A percentile compares a stretch with the other conserved stretches of the same genome.
Evolutionary conservation across 495 filamentous ascomycete genomes (phyloP).

Genomic region (Recurvomyces mirabilis): DNA sequence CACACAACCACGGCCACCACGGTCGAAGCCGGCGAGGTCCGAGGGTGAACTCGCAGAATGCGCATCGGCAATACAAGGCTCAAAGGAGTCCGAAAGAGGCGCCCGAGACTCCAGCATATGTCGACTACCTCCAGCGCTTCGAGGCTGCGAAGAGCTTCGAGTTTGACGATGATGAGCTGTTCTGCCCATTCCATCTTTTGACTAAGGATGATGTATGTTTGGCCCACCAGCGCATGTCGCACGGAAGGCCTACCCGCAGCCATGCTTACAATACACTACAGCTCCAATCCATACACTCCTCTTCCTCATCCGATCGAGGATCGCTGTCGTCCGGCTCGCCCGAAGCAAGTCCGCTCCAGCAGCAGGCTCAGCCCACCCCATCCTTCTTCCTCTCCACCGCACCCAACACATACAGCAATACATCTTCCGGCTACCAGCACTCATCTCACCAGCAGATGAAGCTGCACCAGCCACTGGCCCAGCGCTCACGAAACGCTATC

Average conservation of each 20-base stretch:
- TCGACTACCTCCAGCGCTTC: constrained; percentile 70
- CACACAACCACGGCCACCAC: constrained; percentile 65
- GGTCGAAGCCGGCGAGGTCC: constrained; percentile 81
- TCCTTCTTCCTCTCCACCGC: constrained; percentile 65
- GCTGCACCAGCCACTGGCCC: constrained; percentile 75
- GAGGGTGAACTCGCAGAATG: constrained; percentile 66
- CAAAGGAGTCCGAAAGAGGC: constrained; percentile 81
- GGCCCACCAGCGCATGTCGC: neutral
- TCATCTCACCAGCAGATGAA: constrained; percentile 46
- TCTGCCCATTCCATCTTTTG: constrained; percentile 77
- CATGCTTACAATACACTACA: constrained; percentile 31
- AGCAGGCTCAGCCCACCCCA: constrained; percentile 66
- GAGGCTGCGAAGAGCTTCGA: constrained; percentile 93
- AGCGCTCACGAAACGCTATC: constrained; percentile 87
- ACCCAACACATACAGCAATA: constrained; percentile 49
- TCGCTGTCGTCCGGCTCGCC: constrained; percentile 91
- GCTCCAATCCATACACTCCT: constrained; percentile 80
- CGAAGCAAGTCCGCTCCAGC: constrained; percentile 75
- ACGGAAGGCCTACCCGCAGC: neutral
- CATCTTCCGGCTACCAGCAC: constrained; percentile 41
- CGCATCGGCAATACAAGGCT: constrained; percentile 60
- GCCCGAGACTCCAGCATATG: constrained; percentile 61
- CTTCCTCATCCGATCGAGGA: constrained; percentile 75
- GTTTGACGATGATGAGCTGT: constrained; percentile 91
- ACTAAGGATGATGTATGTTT: constrained; percentile 90